Percentiles rank a stretch among this genome's conserved stretches.
These are phyloP conservation scores for Chrysanthemum makinoi DNA, from an alignment of 129 eudicot genomes.

Conservation along the genomic window DNA sequence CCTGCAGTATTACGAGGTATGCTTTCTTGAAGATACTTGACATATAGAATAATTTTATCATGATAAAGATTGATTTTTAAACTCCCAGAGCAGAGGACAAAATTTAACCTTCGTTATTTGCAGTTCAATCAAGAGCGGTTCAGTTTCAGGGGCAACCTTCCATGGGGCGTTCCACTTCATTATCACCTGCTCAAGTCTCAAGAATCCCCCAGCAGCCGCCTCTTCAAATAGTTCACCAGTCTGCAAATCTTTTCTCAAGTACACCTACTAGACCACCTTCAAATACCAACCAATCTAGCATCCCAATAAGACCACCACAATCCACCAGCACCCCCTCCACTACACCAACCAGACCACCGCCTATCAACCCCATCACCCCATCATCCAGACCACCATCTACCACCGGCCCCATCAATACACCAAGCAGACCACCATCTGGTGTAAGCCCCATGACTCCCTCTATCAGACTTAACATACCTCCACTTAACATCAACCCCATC, in stretches of 20 bases:
- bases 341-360: conserved; percentile 6
- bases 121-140: conserved; percentile 38
- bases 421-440: not conserved
- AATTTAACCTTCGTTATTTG: conserved; percentile 7
- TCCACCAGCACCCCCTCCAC: not conserved
- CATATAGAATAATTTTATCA: not conserved
- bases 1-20: conserved; percentile 43
- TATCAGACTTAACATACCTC: conserved; percentile 23
- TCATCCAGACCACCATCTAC: conserved; percentile 40
- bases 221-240: conserved; percentile 42
- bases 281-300: conserved; percentile 30
- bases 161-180: conserved; percentile 20
- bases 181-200: conserved; percentile 36
- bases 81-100: not conserved
- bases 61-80: not conserved
- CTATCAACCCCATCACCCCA: conserved; percentile 4
- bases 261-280: conserved; percentile 22
- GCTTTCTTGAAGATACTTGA: conserved; percentile 5
- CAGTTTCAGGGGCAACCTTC: conserved; percentile 34
- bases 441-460: conserved; percentile 24
- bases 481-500: not conserved
- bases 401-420: conserved; percentile 26
- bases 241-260: conserved; percentile 48
- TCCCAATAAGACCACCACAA: not conserved
- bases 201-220: conserved; percentile 38